Conservation (phyloP, 1,284 basidiomycete species). For the Tilletia setariae region DNA sequence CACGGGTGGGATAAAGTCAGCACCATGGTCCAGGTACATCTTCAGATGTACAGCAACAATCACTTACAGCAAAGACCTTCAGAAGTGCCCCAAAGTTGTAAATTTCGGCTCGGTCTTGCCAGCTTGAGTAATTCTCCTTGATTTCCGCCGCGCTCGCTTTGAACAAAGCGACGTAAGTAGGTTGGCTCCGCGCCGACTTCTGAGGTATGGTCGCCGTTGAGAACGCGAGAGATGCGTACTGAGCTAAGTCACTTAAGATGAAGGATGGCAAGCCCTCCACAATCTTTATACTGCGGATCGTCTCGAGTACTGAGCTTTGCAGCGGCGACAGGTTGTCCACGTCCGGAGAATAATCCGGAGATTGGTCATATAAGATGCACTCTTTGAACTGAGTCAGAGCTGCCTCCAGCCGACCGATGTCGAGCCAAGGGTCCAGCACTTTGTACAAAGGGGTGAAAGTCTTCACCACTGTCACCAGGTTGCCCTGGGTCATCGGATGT, state of each 20-base stretch:
- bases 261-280: slow-evolving; percentile 67
- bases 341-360: slow-evolving; percentile 81
- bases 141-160: slow-evolving; percentile 83
- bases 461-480: slow-evolving; percentile 74
- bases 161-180: slow-evolving; percentile 80
- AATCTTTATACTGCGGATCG: slow-evolving; percentile 63
- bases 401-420: slow-evolving; percentile 63
- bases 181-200: slow-evolving; percentile 55
- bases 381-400: slow-evolving; percentile 76
- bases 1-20: slow-evolving; percentile 16
- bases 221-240: slow-evolving; percentile 80
- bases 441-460: slow-evolving; percentile 60
- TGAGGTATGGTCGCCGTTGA: slow-evolving; percentile 47
- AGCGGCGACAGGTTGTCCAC: slow-evolving; percentile 77
- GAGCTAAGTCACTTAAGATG: slow-evolving; percentile 75
- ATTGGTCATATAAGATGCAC: slow-evolving; percentile 74
- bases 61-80: slow-evolving; percentile 63
- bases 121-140: slow-evolving; percentile 65
- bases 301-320: slow-evolving; percentile 69
- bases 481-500: slow-evolving; percentile 73
- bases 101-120: slow-evolving; percentile 64
- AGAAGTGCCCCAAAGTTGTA: slow-evolving; percentile 81
- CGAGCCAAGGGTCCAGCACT: slow-evolving; percentile 37
- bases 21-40: neutral
- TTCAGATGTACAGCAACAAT: neutral